These are phyloP conservation scores for Lichtheimia corymbifera DNA, from an alignment of 371 early-diverging fungal species.

Conservation along the genomic window DNA sequence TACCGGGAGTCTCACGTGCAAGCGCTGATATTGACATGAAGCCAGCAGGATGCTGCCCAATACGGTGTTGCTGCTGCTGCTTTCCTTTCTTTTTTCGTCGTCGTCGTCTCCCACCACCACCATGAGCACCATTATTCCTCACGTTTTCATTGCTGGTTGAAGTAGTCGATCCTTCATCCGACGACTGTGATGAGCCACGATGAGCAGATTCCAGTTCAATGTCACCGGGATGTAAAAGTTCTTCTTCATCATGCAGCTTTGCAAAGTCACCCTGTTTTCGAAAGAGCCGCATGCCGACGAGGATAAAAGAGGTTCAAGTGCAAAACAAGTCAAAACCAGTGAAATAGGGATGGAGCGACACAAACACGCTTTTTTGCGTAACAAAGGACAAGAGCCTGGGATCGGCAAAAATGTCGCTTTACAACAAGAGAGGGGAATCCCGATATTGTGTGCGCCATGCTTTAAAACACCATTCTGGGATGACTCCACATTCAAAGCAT, in stretches of 20 bases:
- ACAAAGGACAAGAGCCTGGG: no score
- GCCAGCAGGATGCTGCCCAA: constrained; percentile 14
- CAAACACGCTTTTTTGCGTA: neutral
- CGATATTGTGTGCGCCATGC: no score
- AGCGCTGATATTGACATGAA: constrained; percentile 18
- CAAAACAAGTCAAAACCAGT: neutral
- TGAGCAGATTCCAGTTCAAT: constrained; percentile 3
- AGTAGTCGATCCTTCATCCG: constrained; percentile 4
- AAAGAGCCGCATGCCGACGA: constrained; percentile 17
- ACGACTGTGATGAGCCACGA: neutral
- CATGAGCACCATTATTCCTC: no score
- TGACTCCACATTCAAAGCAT: no score
- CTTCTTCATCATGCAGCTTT: constrained; percentile 21
- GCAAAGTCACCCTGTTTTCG: constrained; percentile 11
- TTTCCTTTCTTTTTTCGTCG: neutral
- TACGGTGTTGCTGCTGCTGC: neutral
- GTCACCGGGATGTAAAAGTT: constrained; percentile 12
- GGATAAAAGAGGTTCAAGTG: neutral
- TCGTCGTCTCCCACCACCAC: neutral
- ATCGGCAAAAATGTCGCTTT: no score
- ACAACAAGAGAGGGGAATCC: no score
- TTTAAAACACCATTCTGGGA: no score
- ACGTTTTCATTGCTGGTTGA: neutral
- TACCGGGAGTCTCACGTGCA: constrained; percentile 9
- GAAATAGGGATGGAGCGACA: neutral